Percentiles rank a stretch among this genome's conserved stretches.
These are phyloP conservation scores for Chlamydomonas eustigma DNA, from an alignment of 139 green algal species.

Conservation along the genomic window DNA sequence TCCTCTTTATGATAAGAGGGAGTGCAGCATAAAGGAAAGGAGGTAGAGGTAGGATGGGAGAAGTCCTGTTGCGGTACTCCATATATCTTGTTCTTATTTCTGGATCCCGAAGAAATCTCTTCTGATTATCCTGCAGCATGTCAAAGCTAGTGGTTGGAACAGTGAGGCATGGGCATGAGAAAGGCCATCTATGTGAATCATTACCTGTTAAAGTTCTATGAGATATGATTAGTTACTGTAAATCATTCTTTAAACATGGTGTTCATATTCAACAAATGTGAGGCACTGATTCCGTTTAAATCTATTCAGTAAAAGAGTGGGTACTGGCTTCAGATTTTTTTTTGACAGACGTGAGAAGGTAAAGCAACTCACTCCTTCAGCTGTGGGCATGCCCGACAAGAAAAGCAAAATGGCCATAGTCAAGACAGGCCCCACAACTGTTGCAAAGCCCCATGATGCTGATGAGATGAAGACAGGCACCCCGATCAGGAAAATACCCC, in stretches of 20 bases:
- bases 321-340: too few species aligned
- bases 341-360: too few species aligned
- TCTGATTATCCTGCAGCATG: slow-evolving; percentile 1
- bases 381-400: neutral
- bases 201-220: too few species aligned
- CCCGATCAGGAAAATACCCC: neutral
- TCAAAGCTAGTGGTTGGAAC: too few species aligned
- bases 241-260: too few species aligned
- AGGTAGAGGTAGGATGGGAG: neutral
- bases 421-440: neutral
- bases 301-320: too few species aligned
- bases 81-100: neutral
- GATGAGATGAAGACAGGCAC: neutral
- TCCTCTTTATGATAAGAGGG: neutral
- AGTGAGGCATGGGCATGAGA: too few species aligned
- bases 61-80: neutral
- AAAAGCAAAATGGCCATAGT: neutral
- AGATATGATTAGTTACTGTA: too few species aligned
- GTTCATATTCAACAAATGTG: too few species aligned
- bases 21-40: neutral
- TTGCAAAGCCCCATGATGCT: neutral
- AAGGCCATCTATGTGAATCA: too few species aligned
- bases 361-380: neutral
- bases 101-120: neutral
- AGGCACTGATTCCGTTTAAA: too few species aligned